phyloP scores from a whole-genome alignment of 2,329 filamentous ascomycete species.

The Colletotrichum orbiculare region DNA sequence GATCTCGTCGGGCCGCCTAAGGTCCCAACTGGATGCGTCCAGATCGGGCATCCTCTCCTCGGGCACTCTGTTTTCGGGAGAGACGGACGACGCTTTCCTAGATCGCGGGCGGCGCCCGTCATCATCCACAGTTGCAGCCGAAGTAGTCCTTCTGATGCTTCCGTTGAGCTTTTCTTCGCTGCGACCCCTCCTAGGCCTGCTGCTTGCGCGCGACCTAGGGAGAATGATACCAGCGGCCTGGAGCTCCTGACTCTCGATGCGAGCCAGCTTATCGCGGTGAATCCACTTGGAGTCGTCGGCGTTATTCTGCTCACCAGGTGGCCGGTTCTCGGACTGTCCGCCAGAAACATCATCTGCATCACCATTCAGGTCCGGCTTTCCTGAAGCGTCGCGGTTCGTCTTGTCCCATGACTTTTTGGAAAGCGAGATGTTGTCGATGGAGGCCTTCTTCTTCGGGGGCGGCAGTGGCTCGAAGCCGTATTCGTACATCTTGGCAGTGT shows the following conservation, averaged over 20 bases:
- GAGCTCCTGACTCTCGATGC: slow-evolving; percentile 83
- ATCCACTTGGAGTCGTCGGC: slow-evolving; percentile 79
- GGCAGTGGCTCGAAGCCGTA: slow-evolving; percentile 38
- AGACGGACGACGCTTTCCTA: slow-evolving; percentile 59
- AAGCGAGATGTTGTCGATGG: slow-evolving; percentile 46
- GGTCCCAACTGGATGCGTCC: slow-evolving; percentile 71
- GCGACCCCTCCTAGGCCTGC: slow-evolving; percentile 59
- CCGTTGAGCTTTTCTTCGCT: slow-evolving; percentile 49
- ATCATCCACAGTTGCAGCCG: slow-evolving; percentile 23
- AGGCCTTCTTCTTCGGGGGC: slow-evolving; percentile 49
- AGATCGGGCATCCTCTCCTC: slow-evolving; percentile 52
- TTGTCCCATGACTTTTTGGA: slow-evolving; percentile 35
- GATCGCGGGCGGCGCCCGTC: slow-evolving; percentile 29
- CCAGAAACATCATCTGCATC: slow-evolving; percentile 40
- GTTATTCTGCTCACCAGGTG: slow-evolving; percentile 41
- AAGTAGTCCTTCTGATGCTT: slow-evolving; percentile 44
- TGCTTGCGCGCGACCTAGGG: slow-evolving; percentile 63
- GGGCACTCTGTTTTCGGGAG: slow-evolving; percentile 48
- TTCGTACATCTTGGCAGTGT: slow-evolving; percentile 37
- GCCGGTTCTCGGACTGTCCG: slow-evolving; percentile 38
- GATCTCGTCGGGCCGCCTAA: slow-evolving; percentile 82
- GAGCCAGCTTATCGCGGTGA: slow-evolving; percentile 84
- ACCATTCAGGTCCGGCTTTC: slow-evolving; percentile 39
- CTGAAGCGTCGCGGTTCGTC: slow-evolving; percentile 37
- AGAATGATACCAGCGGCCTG: slow-evolving; percentile 80